phyloP scores from a whole-genome alignment of 2,329 filamentous ascomycete genomes.

The Ceratocystis harringtonii region DNA sequence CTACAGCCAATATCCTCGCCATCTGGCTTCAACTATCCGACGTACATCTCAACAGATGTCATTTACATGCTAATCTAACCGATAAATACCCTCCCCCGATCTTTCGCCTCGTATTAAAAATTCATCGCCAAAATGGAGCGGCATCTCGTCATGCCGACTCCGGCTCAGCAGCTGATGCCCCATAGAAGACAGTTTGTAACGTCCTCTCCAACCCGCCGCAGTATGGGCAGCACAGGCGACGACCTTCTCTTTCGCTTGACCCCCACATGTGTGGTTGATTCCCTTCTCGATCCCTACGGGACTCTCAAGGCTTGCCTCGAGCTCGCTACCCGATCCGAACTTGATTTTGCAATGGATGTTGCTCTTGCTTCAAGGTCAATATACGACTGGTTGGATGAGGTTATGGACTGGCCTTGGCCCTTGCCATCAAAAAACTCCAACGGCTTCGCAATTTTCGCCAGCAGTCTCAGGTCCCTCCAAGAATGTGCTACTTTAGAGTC shows the following conservation, averaged over 20 bases:
- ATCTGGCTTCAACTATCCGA: neutral
- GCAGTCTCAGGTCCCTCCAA: constrained; percentile 8
- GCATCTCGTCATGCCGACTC: constrained; percentile 23
- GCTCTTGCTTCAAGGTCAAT: constrained; percentile 57
- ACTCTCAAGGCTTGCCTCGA: constrained; percentile 45
- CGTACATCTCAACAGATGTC: neutral
- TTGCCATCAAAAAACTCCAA: constrained; percentile 29
- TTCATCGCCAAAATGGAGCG: constrained; percentile 11
- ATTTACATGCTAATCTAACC: neutral
- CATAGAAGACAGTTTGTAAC: constrained; percentile 28
- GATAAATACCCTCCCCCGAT: neutral
- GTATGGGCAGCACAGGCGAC: constrained; percentile 26
- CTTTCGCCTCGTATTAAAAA: neutral
- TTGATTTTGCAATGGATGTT: constrained; percentile 55
- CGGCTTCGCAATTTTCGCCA: constrained; percentile 34
- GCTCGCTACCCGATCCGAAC: constrained; percentile 47
- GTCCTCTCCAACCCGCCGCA: constrained; percentile 33
- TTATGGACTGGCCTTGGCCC: constrained; percentile 46
- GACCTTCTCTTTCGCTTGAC: constrained; percentile 47
- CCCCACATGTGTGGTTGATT: constrained; percentile 44
- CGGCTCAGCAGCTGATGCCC: constrained; percentile 25
- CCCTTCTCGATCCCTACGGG: constrained; percentile 40
- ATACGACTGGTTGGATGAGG: constrained; percentile 60
- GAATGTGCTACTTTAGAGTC: constrained; percentile 10
- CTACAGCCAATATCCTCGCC: neutral